A percentile compares a stretch with the other conserved stretches of the same genome.
These are phyloP conservation scores for Scenedesmus sp. DNA, from an alignment of 163 green algal species.

Conservation along the genomic window DNA sequence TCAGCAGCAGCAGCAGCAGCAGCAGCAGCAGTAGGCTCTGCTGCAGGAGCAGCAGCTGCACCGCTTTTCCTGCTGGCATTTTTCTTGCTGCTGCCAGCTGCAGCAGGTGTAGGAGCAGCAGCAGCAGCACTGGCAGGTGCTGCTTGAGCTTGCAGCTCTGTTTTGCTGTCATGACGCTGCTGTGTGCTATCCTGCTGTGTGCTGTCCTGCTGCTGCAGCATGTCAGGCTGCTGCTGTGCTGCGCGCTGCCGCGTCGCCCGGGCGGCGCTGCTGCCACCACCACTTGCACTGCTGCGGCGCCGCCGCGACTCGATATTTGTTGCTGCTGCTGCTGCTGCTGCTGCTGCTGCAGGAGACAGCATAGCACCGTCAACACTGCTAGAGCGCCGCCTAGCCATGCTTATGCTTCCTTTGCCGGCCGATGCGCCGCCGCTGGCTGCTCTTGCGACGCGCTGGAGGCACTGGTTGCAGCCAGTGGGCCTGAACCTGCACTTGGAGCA, in stretches of 20 bases:
- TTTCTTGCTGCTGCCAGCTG: not conserved
- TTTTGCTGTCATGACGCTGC: not conserved
- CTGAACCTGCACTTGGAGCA: not conserved
- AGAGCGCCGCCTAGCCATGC: not conserved
- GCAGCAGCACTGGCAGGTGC: not conserved
- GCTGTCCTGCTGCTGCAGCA: too few relatives aligned
- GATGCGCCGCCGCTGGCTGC: not conserved
- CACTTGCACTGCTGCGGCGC: not conserved
- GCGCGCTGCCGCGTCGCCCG: not conserved
- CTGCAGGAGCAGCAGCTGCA: not conserved
- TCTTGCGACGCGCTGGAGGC: slow-evolving; percentile 19
- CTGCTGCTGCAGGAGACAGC: not conserved
- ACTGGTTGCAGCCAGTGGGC: not conserved
- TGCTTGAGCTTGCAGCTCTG: not conserved
- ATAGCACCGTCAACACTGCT: not conserved
- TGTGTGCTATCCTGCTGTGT: not conserved
- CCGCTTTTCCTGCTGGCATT: not conserved
- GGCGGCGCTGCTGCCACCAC: not conserved
- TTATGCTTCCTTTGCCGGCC: not conserved
- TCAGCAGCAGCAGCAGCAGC: not conserved
- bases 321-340: not conserved
- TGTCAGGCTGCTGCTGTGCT: not conserved
- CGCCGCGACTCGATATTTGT: not conserved
- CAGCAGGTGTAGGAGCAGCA: not conserved
- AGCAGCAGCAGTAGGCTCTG: not conserved